These are phyloP conservation scores for Asterionellopsis glacialis DNA, from an alignment of 108 stramenopile genomes.

Conservation along the genomic window DNA sequence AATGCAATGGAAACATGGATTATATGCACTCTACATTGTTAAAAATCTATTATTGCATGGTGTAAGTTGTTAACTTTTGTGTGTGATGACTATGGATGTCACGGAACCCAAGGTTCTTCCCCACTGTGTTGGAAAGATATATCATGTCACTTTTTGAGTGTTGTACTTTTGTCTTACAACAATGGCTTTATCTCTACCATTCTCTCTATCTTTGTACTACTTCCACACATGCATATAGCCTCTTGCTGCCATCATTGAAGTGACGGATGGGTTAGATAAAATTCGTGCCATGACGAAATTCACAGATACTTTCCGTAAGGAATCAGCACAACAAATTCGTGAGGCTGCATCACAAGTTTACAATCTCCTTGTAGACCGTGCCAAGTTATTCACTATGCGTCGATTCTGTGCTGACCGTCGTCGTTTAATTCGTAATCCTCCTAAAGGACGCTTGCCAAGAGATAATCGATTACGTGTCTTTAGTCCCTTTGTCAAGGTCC, in stretches of 20 bases:
- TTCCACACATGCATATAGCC: slow-evolving; percentile 15
- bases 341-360: slow-evolving; percentile 59
- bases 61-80: too few relatives aligned
- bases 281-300: slow-evolving; percentile 72
- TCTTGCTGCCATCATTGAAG: slow-evolving; percentile 70
- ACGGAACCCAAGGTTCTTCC: too few relatives aligned
- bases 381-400: slow-evolving; percentile 55
- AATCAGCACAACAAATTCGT: slow-evolving; percentile 53
- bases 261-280: slow-evolving; percentile 73
- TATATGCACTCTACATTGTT: slow-evolving; percentile 65
- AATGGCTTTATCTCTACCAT: too few relatives aligned
- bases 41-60: slow-evolving; percentile 77
- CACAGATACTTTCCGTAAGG: slow-evolving; percentile 52
- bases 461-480: slow-evolving; percentile 12
- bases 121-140: too few relatives aligned
- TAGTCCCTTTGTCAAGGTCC: slow-evolving; percentile 21
- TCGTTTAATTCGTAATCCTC: slow-evolving; percentile 3
- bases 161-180: too few relatives aligned
- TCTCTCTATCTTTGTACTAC: too few relatives aligned
- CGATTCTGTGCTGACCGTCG: slow-evolving; percentile 48
- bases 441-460: slow-evolving; percentile 7
- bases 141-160: too few relatives aligned
- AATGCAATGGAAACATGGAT: slow-evolving; percentile 65
- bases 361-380: slow-evolving; percentile 60
- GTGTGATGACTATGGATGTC: too few relatives aligned